A percentile compares a stretch with the other conserved stretches of the same genome.
Evolutionary conservation across 139 green algal genomes (phyloP).

Genomic region (Pycnococcus provasolii): DNA sequence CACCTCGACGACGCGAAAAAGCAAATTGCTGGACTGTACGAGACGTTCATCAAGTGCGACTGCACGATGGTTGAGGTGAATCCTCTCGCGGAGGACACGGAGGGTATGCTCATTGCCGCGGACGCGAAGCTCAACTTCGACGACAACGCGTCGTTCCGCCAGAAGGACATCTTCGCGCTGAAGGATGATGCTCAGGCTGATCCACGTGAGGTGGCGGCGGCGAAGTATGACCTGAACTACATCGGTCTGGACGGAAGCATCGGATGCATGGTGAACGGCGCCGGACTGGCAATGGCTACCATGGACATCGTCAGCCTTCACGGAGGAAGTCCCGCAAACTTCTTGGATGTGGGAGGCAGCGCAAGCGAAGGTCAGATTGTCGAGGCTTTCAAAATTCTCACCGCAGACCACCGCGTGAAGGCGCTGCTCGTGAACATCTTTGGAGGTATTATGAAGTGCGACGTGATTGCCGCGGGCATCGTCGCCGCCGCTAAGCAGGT

Average conservation of each 20-base stretch:
- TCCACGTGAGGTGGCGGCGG: conserved; percentile 59
- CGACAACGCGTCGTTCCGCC: conserved; percentile 88
- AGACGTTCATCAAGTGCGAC: conserved; percentile 77
- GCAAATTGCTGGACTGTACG: conserved; percentile 85
- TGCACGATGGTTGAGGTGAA: conserved; percentile 99
- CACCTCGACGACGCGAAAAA: conserved; percentile 63
- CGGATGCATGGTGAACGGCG: conserved; percentile 80
- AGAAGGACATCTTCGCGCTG: conserved; percentile 86
- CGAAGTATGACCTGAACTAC: conserved; percentile 95
- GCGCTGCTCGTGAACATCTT: conserved; percentile 99
- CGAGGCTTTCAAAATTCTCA: conserved; percentile 49
- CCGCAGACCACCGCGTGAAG: conserved; percentile 82
- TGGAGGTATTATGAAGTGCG: conserved; percentile 90
- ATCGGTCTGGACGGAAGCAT: conserved; percentile 90
- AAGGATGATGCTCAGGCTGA: conserved; percentile 80
- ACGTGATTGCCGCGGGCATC: conserved; percentile 95
- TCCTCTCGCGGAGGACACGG: conserved; percentile 73
- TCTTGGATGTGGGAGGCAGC: conserved; percentile 92
- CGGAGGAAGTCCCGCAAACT: conserved; percentile 87
- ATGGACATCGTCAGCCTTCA: conserved; percentile 99
- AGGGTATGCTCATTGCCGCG: conserved; percentile 74
- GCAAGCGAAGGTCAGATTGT: conserved; percentile 77
- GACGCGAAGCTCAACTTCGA: conserved; percentile 99
- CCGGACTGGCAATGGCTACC: conserved; percentile 95
- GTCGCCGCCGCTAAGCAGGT: conserved; percentile 88